A percentile compares a stretch with the other conserved stretches of the same genome.
Evolutionary conservation across 164 flowering plant species (phyloP).

Genomic region (Warburgia ugandensis): DNA sequence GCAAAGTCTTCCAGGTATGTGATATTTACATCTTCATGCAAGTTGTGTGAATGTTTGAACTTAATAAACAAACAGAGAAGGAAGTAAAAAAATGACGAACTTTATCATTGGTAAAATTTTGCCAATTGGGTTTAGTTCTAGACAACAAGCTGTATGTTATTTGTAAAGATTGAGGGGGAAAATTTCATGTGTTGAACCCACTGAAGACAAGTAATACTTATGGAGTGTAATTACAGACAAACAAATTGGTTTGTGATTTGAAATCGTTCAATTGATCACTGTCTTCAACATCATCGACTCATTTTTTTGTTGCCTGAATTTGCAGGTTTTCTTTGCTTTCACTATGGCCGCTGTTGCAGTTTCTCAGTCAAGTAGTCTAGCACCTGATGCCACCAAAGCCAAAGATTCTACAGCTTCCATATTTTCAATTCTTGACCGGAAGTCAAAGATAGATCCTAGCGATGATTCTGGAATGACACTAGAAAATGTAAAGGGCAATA

Average conservation of each 20-base stretch:
- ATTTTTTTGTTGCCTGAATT: conserved; percentile 5
- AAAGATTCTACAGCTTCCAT: conserved; percentile 34
- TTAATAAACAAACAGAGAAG: background rate
- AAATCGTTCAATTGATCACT: no score
- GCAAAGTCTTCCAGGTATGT: conserved; percentile 29
- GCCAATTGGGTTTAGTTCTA: no score
- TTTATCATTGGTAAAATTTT: no score
- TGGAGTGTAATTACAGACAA: no score
- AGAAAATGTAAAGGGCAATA: conserved; percentile 35
- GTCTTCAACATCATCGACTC: no score
- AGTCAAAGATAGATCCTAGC: conserved; percentile 39
- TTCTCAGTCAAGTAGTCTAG: conserved; percentile 31
- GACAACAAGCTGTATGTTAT: no score
- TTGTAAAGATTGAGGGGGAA: no score
- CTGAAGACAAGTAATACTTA: no score
- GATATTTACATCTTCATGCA: background rate
- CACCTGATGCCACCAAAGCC: conserved; percentile 38
- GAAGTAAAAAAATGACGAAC: no score
- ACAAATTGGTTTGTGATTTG: no score
- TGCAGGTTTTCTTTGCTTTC: conserved; percentile 48
- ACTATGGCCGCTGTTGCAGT: conserved; percentile 32
- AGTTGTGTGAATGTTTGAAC: background rate
- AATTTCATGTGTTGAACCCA: no score
- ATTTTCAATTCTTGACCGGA: conserved; percentile 37
- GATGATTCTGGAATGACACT: conserved; percentile 31